Evolutionary conservation across 805 yeast species (phyloP), one percentile per base, ranked within the genome.

Genomic region (Wickerhamia fluorescens): DNA sequence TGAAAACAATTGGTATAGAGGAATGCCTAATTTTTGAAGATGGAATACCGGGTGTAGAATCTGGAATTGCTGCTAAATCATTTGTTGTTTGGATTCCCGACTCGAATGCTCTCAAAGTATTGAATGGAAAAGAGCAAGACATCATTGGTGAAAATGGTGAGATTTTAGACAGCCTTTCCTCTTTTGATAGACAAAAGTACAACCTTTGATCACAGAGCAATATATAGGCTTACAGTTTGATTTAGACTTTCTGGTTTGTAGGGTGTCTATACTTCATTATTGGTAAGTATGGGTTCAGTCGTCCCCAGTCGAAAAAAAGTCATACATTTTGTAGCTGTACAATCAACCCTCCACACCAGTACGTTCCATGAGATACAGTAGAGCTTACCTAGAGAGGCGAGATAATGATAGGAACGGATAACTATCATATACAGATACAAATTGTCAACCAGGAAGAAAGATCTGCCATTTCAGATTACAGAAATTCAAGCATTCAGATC

Each of bases 51-150:
- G 99, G 99, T 3, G 89, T 89, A 14, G 48, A 62, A 11, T 79
- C 95, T 3, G 98, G 95, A 9, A 71, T 69, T 32, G 77, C 82
- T 11, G 86, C 95, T 20, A 88, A 87, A 7, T 82, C 85, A 9
- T 68, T 67, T 31, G 95, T 89, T n/a, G 70, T 89, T 27, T 92
- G 97, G 98, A 81, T 88, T 9, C 97, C 98, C 7, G 89, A 89
- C 53, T 67, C 68, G 15, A 73, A 82, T 34, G 94, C 94, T 0
- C 46, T 71, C 19, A 59, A 64, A 12, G 69, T 72, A 6, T 54
- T 83, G 38, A 49, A 56, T 10, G 73, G 75, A 6, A 66, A 68
- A 24, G 70, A 75, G 38, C 46, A 66, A 6, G 59, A 58, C 5
- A 61, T 71, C 13, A 52, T 84, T 30, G 76, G 72, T 3, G 66